Conservation (phyloP, 768 basidiomycete genomes). For the Serendipita sp. region DNA sequence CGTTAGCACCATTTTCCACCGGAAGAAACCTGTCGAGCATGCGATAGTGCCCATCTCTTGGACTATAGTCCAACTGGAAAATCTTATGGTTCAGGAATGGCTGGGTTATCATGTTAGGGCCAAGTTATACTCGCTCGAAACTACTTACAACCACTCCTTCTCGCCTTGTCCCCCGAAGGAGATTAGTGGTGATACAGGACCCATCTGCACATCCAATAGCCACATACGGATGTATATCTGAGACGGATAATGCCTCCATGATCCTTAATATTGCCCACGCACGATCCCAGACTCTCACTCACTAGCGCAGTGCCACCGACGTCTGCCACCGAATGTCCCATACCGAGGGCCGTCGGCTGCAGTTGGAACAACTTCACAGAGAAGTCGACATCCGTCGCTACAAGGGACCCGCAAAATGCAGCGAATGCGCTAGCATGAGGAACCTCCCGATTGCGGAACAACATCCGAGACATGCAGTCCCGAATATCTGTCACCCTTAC, state of each 20-base stretch:
- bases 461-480: constrained; percentile 45
- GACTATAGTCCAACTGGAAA: constrained; percentile 78
- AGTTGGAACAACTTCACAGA: constrained; percentile 59
- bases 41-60: constrained; percentile 53
- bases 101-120: constrained; percentile 21
- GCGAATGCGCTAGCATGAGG: constrained; percentile 54
- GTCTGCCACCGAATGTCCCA: constrained; percentile 55
- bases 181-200: constrained; percentile 56
- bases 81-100: constrained; percentile 66
- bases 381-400: constrained; percentile 75
- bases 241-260: constrained; percentile 48
- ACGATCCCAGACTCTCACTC: constrained; percentile 15
- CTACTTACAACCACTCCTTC: constrained; percentile 53
- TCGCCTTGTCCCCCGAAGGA: constrained; percentile 46
- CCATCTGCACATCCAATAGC: constrained; percentile 78
- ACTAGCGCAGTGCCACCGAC: constrained; percentile 78
- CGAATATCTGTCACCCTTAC: constrained; percentile 63
- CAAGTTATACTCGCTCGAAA: background rate
- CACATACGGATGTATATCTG: constrained; percentile 78
- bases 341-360: constrained; percentile 55
- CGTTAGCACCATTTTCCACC: constrained; percentile 25
- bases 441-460: constrained; percentile 70
- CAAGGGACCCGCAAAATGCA: constrained; percentile 46
- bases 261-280: background rate
- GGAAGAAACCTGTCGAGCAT: constrained; percentile 83